phyloP scores from a whole-genome alignment of 495 filamentous ascomycete genomes.

The Penicillium argentinense region DNA sequence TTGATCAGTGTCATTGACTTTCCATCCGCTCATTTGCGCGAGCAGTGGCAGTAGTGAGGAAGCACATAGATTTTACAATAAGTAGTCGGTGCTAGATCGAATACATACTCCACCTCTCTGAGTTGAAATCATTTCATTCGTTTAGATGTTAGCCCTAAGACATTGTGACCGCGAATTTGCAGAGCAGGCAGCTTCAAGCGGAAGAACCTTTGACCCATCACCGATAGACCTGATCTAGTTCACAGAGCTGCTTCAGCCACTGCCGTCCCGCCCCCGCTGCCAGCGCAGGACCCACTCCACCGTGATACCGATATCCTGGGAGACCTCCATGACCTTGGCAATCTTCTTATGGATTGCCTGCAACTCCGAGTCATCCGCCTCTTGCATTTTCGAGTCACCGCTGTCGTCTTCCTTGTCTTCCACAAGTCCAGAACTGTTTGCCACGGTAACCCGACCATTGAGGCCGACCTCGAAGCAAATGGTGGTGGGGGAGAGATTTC shows the following conservation, averaged over 20 bases:
- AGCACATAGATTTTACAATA: too few species aligned
- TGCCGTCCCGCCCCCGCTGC: constrained; percentile 29
- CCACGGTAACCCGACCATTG: constrained; percentile 56
- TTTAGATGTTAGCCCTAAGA: too few species aligned
- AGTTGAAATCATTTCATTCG: too few species aligned
- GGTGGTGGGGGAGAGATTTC: too few species aligned
- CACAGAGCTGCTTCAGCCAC: constrained; percentile 17
- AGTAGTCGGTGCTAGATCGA: too few species aligned
- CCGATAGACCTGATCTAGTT: not conserved
- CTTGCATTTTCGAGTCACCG: constrained; percentile 24
- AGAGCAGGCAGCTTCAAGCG: too few species aligned
- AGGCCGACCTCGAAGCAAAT: constrained; percentile 58
- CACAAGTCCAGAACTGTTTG: constrained; percentile 35
- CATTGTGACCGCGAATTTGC: too few species aligned
- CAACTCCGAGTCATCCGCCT: constrained; percentile 21
- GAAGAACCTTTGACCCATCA: too few species aligned
- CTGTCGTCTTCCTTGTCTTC: constrained; percentile 16
- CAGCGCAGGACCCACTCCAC: constrained; percentile 53
- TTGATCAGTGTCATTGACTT: too few species aligned
- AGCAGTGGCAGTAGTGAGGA: too few species aligned
- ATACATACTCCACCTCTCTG: too few species aligned
- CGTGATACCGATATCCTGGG: constrained; percentile 57
- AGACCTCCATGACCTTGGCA: constrained; percentile 41
- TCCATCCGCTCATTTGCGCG: too few species aligned
- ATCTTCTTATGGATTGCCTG: constrained; percentile 41